Percentiles rank a stretch among this genome's conserved stretches.
Conservation (phyloP, 1,284 basidiomycete genomes). For the Ceratobasidium theobromae region DNA sequence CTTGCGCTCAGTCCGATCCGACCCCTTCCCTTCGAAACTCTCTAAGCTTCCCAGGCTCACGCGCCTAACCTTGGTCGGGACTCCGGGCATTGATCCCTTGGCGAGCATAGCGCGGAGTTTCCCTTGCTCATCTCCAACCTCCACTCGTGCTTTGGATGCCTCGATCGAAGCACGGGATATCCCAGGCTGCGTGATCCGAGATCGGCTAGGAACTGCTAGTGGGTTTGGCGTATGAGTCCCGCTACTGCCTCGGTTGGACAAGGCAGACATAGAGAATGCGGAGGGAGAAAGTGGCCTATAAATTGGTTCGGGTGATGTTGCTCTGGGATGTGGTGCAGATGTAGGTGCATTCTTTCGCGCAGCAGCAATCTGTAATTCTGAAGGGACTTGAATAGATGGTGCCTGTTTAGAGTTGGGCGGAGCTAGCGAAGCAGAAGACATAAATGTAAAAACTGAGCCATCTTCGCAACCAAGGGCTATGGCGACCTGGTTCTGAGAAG, state of each 20-base stretch:
- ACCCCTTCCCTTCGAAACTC: not conserved
- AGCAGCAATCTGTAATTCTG: constrained; percentile 9
- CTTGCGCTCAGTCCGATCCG: constrained; percentile 7
- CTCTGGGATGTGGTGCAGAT: constrained; percentile 23
- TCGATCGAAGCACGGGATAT: constrained; percentile 66
- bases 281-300: constrained; percentile 28
- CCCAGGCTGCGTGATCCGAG: constrained; percentile 57
- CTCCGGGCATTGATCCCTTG: constrained; percentile 48
- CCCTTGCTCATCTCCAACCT: constrained; percentile 74
- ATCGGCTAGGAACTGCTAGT: constrained; percentile 44
- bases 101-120: constrained; percentile 66
- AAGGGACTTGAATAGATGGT: constrained; percentile 19
- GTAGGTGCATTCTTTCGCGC: constrained; percentile 6
- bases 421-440: not conserved
- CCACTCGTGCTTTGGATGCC: constrained; percentile 71
- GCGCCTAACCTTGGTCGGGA: constrained; percentile 36
- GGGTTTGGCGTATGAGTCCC: constrained; percentile 25
- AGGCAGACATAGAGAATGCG: constrained; percentile 12
- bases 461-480: constrained; percentile 44
- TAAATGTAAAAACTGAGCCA: constrained; percentile 45
- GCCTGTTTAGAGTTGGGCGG: not conserved
- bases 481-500: constrained; percentile 18
- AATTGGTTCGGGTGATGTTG: constrained; percentile 9
- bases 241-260: constrained; percentile 3
- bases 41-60: constrained; percentile 11